Base-by-base conservation (phyloP, 805 yeast genomes). In the Kluyveromyces starmeri region DNA sequence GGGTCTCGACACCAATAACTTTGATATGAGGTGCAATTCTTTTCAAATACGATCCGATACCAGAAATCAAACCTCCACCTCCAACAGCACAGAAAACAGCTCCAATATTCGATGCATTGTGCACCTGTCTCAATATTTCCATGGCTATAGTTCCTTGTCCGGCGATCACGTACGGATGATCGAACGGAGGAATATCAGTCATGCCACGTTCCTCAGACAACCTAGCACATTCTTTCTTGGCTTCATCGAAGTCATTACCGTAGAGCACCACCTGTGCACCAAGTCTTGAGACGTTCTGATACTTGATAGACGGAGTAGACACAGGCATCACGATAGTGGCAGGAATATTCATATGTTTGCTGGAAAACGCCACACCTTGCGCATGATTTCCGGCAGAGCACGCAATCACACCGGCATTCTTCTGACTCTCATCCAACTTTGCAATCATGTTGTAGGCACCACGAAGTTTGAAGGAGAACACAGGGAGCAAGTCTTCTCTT, bases 351-450 rank as follows among this genome's bases (percentile, higher is more conserved):
- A 92, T 65, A 40, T 79, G 75, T 40, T 75, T 76, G 4, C 97
- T 95, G 15, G 95, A 81, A 55, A 62, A 89, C 0, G 98, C 98
- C 10, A 92, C 97, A 46, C 99, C 99, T 57, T 92, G 99, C 1
- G 99, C 99, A 50, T 92, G 99, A 59, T 92, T 92, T 22, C 99
- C 99, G 4, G 99, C 99, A 20, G 96, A 85, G 51, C 97, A 92
- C 0, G 97, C 96, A 54, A 94, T 82, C 36, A 92, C 96, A 48
- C 99, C 99, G 67, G 56, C 84, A 48, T 43, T 78, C 70, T 47
- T 78, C 23, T 61, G 52, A 6, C 54, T 35, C n/a, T 72, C 61
- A 35, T 77, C 75, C 32, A 92, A 61, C 49, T 89, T 83, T 22
- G 97, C 94, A 48, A 92, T 82, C 95, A 85, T 86, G 58, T 92